These are phyloP conservation scores for Kickxella alabastrina DNA, from an alignment of 192 early-diverging fungal genomes.

Conservation along the genomic window DNA sequence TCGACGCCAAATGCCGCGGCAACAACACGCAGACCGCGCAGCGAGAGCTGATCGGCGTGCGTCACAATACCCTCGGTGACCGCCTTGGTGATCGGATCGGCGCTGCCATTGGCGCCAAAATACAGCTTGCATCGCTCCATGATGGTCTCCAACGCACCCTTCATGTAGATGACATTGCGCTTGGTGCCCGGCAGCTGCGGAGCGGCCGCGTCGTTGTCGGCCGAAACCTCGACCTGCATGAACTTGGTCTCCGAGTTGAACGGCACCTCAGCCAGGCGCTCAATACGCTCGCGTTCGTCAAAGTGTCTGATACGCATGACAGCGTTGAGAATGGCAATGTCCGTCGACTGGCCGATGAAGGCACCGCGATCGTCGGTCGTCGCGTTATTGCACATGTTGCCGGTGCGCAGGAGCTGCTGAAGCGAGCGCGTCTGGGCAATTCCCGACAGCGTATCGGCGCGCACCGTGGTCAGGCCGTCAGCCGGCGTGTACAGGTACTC, in stretches of 20 bases:
- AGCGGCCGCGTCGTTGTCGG: slow-evolving; percentile 23
- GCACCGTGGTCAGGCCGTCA: slow-evolving; percentile 43
- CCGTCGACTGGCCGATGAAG: slow-evolving; percentile 87
- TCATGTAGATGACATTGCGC: slow-evolving; percentile 57
- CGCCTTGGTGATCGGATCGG: slow-evolving; percentile 54
- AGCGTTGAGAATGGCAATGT: slow-evolving; percentile 85
- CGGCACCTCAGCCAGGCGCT: slow-evolving; percentile 73
- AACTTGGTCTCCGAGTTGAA: slow-evolving; percentile 93
- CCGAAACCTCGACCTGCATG: slow-evolving; percentile 70
- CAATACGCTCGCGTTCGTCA: slow-evolving; percentile 66
- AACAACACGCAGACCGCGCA: slow-evolving; percentile 81
- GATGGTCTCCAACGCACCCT: slow-evolving; percentile 83
- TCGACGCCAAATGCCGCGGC: slow-evolving; percentile 69
- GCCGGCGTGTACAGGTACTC: slow-evolving; percentile 71
- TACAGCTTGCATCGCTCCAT: slow-evolving; percentile 68
- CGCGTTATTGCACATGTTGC: slow-evolving; percentile 92
- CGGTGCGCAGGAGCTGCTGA: slow-evolving; percentile 53
- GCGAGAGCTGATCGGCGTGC: slow-evolving; percentile 66
- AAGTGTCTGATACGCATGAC: slow-evolving; percentile 53
- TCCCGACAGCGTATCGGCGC: slow-evolving; percentile 8
- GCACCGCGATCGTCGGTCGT: slow-evolving; percentile 66
- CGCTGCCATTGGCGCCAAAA: slow-evolving; percentile 52
- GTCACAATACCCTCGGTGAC: slow-evolving; percentile 57
- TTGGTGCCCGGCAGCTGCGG: slow-evolving; percentile 7
- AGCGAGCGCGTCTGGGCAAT: slow-evolving; percentile 35